Evolutionary conservation across 1,284 basidiomycete genomes (phyloP).

Genomic region (Microstroma glucosiphilum): DNA sequence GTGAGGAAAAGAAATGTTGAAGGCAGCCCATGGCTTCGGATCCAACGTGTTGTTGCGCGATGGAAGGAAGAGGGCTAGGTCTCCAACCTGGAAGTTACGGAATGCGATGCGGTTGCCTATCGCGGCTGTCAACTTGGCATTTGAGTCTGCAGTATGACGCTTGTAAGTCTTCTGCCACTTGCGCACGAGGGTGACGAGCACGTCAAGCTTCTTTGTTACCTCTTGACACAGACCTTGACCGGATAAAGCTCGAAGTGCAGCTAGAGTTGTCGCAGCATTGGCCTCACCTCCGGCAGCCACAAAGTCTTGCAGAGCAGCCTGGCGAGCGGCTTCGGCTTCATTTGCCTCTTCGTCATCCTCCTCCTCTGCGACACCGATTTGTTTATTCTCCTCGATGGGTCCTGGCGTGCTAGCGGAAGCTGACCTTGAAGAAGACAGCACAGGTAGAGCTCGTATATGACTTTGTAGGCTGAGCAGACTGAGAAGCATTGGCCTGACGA

Average conservation of each 20-base stretch:
- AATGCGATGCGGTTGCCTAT: slow-evolving; percentile 54
- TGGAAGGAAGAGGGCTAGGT: slow-evolving; percentile 88
- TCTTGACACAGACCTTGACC: slow-evolving; percentile 62
- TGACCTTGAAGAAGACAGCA: slow-evolving; percentile 27
- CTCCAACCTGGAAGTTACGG: slow-evolving; percentile 52
- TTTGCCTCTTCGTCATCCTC: slow-evolving; percentile 9
- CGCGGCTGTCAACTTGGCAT: slow-evolving; percentile 5
- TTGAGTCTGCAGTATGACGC: slow-evolving; percentile 64
- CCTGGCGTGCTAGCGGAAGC: slow-evolving; percentile 12
- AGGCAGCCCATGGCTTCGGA: slow-evolving; percentile 39
- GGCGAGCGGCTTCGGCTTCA: slow-evolving; percentile 9
- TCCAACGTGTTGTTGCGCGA: slow-evolving; percentile 74
- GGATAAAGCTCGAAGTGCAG: slow-evolving; percentile 6
- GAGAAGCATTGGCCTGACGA: slow-evolving; percentile 21
- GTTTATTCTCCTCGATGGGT: background rate
- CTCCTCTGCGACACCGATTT: background rate
- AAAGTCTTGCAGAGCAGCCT: slow-evolving; percentile 29
- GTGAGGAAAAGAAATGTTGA: slow-evolving; percentile 76
- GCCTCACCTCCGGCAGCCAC: slow-evolving; percentile 24
- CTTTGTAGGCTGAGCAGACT: slow-evolving; percentile 23
- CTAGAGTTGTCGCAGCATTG: slow-evolving; percentile 24
- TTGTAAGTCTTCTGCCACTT: slow-evolving; percentile 91
- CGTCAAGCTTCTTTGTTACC: slow-evolving; percentile 64
- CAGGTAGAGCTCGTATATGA: slow-evolving; percentile 29
- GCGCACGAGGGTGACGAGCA: slow-evolving; percentile 65